These are phyloP conservation scores for Bidens hawaiensis DNA, from an alignment of 140 eudicot genomes.

Conservation along the genomic window DNA sequence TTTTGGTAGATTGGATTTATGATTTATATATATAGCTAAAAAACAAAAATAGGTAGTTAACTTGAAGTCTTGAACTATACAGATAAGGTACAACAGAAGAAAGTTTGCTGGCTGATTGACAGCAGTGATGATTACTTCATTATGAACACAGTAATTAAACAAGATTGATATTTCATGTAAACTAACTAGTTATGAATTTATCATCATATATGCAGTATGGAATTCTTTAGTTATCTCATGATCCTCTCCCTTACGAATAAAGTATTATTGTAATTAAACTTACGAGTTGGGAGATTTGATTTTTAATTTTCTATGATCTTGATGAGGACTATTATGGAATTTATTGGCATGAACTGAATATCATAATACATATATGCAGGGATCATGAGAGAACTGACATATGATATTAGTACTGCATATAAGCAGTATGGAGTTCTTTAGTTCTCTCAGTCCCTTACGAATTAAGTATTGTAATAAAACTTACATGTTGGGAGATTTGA, in stretches of 20 bases:
- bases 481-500: neutral
- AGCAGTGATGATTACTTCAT: neutral
- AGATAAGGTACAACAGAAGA: neutral
- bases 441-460: too few species aligned
- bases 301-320: neutral
- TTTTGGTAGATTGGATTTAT: neutral
- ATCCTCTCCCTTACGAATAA: too few species aligned
- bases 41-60: neutral
- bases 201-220: neutral
- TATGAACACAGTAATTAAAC: neutral
- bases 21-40: too few species aligned
- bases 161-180: neutral
- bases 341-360: too few species aligned
- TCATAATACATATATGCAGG: too few species aligned
- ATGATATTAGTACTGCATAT: too few species aligned
- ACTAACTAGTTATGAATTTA: neutral
- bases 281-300: neutral
- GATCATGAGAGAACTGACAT: too few species aligned
- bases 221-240: too few species aligned
- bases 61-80: slow-evolving; percentile 10
- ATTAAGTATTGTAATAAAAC: too few species aligned
- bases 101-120: slow-evolving; percentile 2
- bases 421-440: too few species aligned
- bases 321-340: neutral
- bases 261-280: neutral